Percentiles rank a stretch among this genome's conserved stretches.
phyloP scores from a whole-genome alignment of 495 filamentous ascomycete genomes.

The Aspergillus egyptiacus region DNA sequence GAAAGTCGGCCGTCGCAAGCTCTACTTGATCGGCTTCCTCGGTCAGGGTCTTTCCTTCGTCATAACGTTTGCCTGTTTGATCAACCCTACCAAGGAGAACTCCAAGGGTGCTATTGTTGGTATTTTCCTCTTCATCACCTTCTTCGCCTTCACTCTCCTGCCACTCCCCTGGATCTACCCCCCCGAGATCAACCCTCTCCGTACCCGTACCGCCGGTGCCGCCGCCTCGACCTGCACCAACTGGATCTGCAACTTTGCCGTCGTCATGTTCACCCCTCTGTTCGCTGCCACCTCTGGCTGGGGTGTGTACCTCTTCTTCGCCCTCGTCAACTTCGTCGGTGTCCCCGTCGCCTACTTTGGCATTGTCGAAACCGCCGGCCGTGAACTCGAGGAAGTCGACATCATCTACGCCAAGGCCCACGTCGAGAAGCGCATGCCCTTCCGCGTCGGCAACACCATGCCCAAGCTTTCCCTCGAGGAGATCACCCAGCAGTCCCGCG shows the following conservation, averaged over 20 bases:
- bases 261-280: slow-evolving; percentile 44
- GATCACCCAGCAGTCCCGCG: slow-evolving; percentile 26
- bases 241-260: slow-evolving; percentile 44
- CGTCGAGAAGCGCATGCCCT: slow-evolving; percentile 15
- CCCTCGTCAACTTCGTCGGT: slow-evolving; percentile 59
- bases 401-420: slow-evolving; percentile 41
- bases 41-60: slow-evolving; percentile 44
- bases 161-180: slow-evolving; percentile 67
- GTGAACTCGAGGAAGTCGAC: slow-evolving; percentile 74
- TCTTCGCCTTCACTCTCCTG: slow-evolving; percentile 37
- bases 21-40: slow-evolving; percentile 63
- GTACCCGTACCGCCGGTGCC: slow-evolving; percentile 60
- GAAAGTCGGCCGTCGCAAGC: slow-evolving; percentile 62
- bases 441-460: slow-evolving; percentile 27
- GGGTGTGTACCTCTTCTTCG: slow-evolving; percentile 56
- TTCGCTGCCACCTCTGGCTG: slow-evolving; percentile 25
- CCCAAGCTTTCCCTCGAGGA: slow-evolving; percentile 35
- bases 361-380: slow-evolving; percentile 62
- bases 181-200: slow-evolving; percentile 69
- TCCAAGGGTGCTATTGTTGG: slow-evolving; percentile 36
- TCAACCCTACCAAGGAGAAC: slow-evolving; percentile 15
- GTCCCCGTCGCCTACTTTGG: slow-evolving; percentile 60
- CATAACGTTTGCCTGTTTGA: slow-evolving; percentile 33
- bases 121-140: slow-evolving; percentile 37
- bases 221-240: slow-evolving; percentile 38